phyloP scores from a whole-genome alignment of 2,329 filamentous ascomycete genomes.

The Fusarium transvaalense region DNA sequence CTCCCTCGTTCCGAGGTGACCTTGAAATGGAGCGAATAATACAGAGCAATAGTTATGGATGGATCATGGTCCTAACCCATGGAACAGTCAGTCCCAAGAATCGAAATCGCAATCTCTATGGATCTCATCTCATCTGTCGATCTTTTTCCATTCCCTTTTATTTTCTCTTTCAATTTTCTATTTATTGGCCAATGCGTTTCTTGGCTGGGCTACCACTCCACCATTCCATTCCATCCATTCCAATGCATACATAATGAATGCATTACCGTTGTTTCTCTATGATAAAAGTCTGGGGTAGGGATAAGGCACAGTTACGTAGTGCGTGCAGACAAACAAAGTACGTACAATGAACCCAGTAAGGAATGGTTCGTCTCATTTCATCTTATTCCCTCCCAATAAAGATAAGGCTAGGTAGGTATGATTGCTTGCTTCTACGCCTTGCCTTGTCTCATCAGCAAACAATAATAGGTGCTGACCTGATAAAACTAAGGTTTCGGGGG shows the following conservation, averaged over 20 bases:
- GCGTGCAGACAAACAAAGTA: neutral
- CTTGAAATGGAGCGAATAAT: too few relatives aligned
- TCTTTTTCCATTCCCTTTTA: neutral
- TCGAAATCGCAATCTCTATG: constrained; percentile 18
- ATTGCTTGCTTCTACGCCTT: too few relatives aligned
- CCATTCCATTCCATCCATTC: neutral
- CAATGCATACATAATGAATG: too few relatives aligned
- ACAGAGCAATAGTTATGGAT: too few relatives aligned
- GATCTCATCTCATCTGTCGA: neutral
- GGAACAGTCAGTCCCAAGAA: neutral
- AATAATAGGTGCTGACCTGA: constrained; percentile 1
- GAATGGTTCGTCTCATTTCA: constrained; percentile 3
- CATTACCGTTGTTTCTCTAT: neutral
- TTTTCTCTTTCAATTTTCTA: neutral
- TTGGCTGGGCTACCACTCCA: constrained; percentile 12
- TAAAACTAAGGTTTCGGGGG: constrained; percentile 6
- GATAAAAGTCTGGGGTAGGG: constrained; percentile 6
- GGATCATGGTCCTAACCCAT: too few relatives aligned
- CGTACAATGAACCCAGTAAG: neutral
- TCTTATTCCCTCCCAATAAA: neutral
- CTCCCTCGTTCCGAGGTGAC: neutral
- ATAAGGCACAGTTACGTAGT: neutral
- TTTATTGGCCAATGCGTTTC: constrained; percentile 6
- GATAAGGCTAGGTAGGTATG: too few relatives aligned
- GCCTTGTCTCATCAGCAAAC: neutral